phyloP scores from a whole-genome alignment of 495 filamentous ascomycete species.

The Xylaria intraflava region DNA sequence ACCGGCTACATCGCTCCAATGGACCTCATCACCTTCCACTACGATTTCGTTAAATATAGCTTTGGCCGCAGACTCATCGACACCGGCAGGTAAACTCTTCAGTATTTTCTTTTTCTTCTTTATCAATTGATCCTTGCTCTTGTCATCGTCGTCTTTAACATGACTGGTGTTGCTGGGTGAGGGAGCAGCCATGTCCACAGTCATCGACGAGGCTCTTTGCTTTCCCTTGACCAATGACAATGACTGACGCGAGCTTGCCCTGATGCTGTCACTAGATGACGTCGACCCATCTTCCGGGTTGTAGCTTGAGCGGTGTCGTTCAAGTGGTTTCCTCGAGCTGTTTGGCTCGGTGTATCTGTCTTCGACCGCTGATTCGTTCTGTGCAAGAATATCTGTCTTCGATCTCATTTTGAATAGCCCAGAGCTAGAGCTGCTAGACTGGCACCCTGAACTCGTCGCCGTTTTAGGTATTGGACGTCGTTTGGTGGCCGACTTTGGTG shows the following conservation, averaged over 20 bases:
- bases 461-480: constrained; percentile 12
- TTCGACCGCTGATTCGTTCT: constrained; percentile 11
- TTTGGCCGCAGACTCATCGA: constrained; percentile 75
- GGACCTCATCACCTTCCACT: constrained; percentile 87
- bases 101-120: constrained; percentile 49
- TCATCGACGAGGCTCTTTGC: constrained; percentile 14
- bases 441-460: constrained; percentile 3
- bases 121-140: constrained; percentile 44
- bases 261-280: constrained; percentile 18
- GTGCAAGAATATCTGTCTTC: neutral
- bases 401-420: neutral
- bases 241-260: constrained; percentile 2
- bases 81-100: constrained; percentile 68
- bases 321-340: constrained; percentile 14
- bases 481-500: constrained; percentile 10
- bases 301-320: constrained; percentile 6
- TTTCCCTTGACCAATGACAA: constrained; percentile 18
- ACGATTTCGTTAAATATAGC: constrained; percentile 97
- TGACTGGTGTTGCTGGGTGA: constrained; percentile 27
- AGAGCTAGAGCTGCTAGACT: constrained; percentile 9
- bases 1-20: constrained; percentile 92
- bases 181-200: constrained; percentile 19
- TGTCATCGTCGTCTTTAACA: constrained; percentile 26
- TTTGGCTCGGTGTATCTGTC: constrained; percentile 17
- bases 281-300: constrained; percentile 11